phyloP scores from a whole-genome alignment of 306 rosid genomes.

The Rubus idaeus region DNA sequence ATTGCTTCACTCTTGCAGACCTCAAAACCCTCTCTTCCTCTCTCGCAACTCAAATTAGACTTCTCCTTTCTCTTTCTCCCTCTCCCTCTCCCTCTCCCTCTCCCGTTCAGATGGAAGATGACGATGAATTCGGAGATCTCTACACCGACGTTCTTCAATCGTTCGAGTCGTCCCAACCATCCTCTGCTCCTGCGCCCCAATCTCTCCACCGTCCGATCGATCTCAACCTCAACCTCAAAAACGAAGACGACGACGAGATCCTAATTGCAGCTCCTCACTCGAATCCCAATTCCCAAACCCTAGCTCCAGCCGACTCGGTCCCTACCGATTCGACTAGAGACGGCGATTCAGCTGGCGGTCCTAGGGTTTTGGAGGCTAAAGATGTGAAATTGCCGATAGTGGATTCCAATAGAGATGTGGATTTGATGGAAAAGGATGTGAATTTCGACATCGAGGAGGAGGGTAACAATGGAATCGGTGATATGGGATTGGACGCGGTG shows the following conservation, averaged over 20 bases:
- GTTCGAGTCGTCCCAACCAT: conserved; percentile 46
- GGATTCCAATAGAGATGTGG: conserved; percentile 22
- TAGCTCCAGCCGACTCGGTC: conserved; percentile 29
- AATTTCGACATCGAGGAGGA: conserved; percentile 95
- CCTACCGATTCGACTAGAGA: conserved; percentile 15
- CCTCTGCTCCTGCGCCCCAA: conserved; percentile 37
- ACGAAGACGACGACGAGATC: conserved; percentile 40
- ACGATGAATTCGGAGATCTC: conserved; percentile 99
- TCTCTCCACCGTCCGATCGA: conserved; percentile 51
- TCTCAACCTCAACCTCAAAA: conserved; percentile 64
- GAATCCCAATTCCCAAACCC: conserved; percentile 40
- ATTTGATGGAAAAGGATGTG: conserved; percentile 66
- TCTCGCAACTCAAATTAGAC: neutral
- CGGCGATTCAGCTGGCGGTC: neutral
- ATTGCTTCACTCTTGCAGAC: neutral
- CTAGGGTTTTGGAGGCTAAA: conserved; percentile 18
- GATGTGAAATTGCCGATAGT: conserved; percentile 18
- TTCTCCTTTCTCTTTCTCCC: neutral
- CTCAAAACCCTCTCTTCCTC: neutral
- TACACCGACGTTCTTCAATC: conserved; percentile 87
- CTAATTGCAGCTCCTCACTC: conserved; percentile 36
- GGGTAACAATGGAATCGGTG: conserved; percentile 35
- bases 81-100: conserved; percentile 1
- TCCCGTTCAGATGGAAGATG: conserved; percentile 69
- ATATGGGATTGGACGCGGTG: conserved; percentile 53